Percentiles rank a stretch among this genome's conserved stretches.
These are phyloP conservation scores for Eucalyptus lansdowneana DNA, from an alignment of 345 rosid species.

Conservation along the genomic window DNA sequence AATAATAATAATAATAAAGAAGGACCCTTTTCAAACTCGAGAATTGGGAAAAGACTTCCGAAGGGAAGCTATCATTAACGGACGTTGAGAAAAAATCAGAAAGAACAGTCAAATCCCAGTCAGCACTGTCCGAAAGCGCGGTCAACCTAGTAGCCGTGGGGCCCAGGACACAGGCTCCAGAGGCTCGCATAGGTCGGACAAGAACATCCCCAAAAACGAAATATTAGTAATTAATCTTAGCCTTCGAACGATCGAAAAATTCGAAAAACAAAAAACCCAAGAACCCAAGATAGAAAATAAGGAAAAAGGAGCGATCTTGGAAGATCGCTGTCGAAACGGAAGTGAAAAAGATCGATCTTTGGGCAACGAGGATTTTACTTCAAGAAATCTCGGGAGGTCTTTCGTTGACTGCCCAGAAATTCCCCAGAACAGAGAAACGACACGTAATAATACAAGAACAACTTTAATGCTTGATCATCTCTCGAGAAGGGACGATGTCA, in stretches of 20 bases:
- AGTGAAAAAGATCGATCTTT: neutral
- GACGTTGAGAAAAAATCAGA: neutral
- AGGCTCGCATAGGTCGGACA: neutral
- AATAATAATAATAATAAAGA: neutral
- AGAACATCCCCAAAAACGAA: neutral
- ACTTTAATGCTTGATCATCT: neutral
- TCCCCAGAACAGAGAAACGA: neutral
- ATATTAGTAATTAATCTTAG: neutral
- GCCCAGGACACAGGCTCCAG: neutral
- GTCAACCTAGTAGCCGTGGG: neutral
- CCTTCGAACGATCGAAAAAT: neutral
- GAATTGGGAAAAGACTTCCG: neutral
- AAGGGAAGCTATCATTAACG: neutral
- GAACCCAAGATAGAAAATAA: neutral
- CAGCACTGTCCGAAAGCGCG: neutral
- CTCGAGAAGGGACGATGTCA: neutral
- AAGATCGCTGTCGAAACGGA: neutral
- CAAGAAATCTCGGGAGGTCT: neutral
- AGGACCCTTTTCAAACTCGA: neutral
- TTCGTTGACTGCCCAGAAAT: neutral
- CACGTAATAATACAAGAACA: neutral
- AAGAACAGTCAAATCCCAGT: neutral
- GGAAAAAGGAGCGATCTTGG: neutral
- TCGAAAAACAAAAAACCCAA: neutral
- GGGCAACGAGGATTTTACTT: neutral